Evolutionary conservation across 257 asterid genomes (phyloP).

Genomic region (Primulina tabacum): DNA sequence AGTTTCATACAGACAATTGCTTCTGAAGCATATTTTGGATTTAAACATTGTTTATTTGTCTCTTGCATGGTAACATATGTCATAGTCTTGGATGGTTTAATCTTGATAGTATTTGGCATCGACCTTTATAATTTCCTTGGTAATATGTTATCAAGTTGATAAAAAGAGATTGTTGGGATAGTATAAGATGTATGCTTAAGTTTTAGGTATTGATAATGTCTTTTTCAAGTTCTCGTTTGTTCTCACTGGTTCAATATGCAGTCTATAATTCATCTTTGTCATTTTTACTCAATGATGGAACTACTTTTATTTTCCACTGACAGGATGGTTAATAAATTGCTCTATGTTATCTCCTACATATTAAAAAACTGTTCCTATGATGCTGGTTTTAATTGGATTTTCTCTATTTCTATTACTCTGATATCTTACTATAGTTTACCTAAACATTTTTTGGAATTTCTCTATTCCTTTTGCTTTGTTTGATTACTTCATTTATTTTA

Average conservation of each 20-base stretch:
- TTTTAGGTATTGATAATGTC: slow-evolving; percentile 5
- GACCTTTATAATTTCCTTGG: not conserved
- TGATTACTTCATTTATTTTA: slow-evolving; percentile 18
- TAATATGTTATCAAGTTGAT: not conserved
- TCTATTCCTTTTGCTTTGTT: slow-evolving; percentile 2
- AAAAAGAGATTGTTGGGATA: not conserved
- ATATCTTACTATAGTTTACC: slow-evolving; percentile 12
- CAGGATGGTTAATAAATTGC: not conserved
- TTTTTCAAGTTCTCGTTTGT: not conserved
- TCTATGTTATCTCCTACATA: not conserved
- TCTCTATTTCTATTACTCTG: not conserved
- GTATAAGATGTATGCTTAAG: slow-evolving; percentile 6
- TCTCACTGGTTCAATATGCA: not conserved
- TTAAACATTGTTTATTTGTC: not conserved
- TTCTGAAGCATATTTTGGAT: too few species aligned
- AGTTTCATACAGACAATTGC: too few species aligned
- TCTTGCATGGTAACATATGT: not conserved
- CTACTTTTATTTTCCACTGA: not conserved
- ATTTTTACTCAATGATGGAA: not conserved
- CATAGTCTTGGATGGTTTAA: not conserved
- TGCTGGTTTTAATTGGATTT: slow-evolving; percentile 1
- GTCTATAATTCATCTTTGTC: slow-evolving; percentile 2
- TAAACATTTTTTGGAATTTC: slow-evolving; percentile 55
- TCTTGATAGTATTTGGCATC: not conserved
- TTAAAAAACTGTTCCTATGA: not conserved